Evolutionary conservation across 495 filamentous ascomycete genomes (phyloP).

Genomic region (Jackrogersella multiformis): DNA sequence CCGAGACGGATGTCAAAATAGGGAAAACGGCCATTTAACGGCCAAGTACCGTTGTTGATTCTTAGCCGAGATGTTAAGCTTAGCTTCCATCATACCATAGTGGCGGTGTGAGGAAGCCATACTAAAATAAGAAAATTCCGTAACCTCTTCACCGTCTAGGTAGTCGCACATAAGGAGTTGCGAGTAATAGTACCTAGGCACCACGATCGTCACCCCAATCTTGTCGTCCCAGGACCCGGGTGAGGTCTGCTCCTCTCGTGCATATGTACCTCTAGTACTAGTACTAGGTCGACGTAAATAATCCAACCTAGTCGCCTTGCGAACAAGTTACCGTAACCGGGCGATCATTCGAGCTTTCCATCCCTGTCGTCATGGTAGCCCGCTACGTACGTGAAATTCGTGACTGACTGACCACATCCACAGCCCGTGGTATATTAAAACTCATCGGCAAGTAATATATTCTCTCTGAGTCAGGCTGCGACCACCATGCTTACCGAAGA

Average conservation of each 20-base stretch:
- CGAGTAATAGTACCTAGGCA: constrained; percentile 40
- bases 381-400: constrained; percentile 36
- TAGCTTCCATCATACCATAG: constrained; percentile 42
- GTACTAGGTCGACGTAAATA: constrained; percentile 34
- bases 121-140: constrained; percentile 41
- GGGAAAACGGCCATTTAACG: constrained; percentile 26
- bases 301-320: constrained; percentile 36
- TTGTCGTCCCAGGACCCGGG: constrained; percentile 41
- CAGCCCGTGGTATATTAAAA: constrained; percentile 36
- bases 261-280: constrained; percentile 43
- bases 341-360: constrained; percentile 35
- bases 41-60: constrained; percentile 25
- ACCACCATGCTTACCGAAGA: constrained; percentile 35
- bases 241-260: constrained; percentile 35
- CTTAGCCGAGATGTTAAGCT: constrained; percentile 39
- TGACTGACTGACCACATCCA: constrained; percentile 36
- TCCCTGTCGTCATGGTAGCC: constrained; percentile 42
- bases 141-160: constrained; percentile 38
- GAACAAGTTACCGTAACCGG: constrained; percentile 39
- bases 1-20: constrained; percentile 19
- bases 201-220: constrained; percentile 42
- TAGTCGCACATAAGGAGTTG: constrained; percentile 41
- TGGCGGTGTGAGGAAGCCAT: constrained; percentile 45
- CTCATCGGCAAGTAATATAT: constrained; percentile 37
- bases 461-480: constrained; percentile 35